These are phyloP conservation scores for Podila horticola DNA, from an alignment of 192 early-diverging fungal species.

Conservation along the genomic window DNA sequence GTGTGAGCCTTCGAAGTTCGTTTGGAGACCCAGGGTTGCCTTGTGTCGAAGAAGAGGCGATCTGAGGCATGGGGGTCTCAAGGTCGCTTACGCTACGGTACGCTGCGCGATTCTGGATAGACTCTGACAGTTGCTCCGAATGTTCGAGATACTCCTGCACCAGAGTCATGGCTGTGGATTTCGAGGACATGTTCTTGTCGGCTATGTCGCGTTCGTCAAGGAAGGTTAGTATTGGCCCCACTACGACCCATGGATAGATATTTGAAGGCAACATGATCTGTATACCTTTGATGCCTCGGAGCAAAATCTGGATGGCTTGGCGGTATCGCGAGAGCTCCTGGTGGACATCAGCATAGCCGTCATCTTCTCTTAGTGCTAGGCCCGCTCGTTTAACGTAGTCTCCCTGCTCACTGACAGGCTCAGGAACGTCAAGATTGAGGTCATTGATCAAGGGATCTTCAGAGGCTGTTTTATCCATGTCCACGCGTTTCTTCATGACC, in stretches of 20 bases:
- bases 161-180: slow-evolving; percentile 58
- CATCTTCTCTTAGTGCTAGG: slow-evolving; percentile 32
- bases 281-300: slow-evolving; percentile 72
- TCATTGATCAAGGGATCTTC: not conserved
- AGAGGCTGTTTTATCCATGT: slow-evolving; percentile 21
- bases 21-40: slow-evolving; percentile 52
- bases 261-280: too few species aligned
- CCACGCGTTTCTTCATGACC: slow-evolving; percentile 76
- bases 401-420: slow-evolving; percentile 13
- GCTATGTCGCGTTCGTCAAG: slow-evolving; percentile 40
- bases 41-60: slow-evolving; percentile 45
- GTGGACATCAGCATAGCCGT: slow-evolving; percentile 15
- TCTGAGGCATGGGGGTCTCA: slow-evolving; percentile 46
- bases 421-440: not conserved
- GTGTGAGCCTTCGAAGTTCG: slow-evolving; percentile 20
- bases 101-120: slow-evolving; percentile 23
- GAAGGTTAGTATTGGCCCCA: not conserved
- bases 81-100: slow-evolving; percentile 16
- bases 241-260: too few species aligned
- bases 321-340: slow-evolving; percentile 61
- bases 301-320: slow-evolving; percentile 70
- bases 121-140: slow-evolving; percentile 62
- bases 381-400: slow-evolving; percentile 31
- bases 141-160: slow-evolving; percentile 54
- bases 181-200: slow-evolving; percentile 62